Evolutionary conservation across 495 filamentous ascomycete species (phyloP), one percentile per base, ranked within the genome.

Genomic region (Gamarada debralockiae): DNA sequence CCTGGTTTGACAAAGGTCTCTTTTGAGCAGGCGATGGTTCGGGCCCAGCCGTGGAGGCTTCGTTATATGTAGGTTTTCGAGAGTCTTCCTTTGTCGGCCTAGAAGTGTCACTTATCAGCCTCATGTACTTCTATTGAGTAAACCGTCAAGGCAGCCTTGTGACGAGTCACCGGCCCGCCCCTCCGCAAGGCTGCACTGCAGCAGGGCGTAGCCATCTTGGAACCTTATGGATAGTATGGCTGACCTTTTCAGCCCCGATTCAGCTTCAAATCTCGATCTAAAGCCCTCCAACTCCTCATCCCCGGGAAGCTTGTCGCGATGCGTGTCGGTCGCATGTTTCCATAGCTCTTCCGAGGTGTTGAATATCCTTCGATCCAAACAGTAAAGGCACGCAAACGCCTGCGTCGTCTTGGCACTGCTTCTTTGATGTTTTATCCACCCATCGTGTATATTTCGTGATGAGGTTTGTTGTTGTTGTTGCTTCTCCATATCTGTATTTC

Each of bases 391-490:
- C 1, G 51, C 45, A 13, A 29, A 54, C 0, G 20, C 13, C 21
- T 44, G 2, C 7, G 54, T 46, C 3, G 31, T 43, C 21, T 50
- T 49, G 22, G 33, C 2, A 17, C 27, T 45, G 6, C 48, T 21
- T 9, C 44, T 18, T 18, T 57, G 54, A 39, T 46, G 40, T 14
- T 46, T 39, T 6, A 52, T 34, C 50, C 49, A 58, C 15, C 7
- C 2, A 7, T 58, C 55, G 40, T 15, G 14, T 1, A 57, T 5
- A 17, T 27, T 40, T 17, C 14, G 27, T 4, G 27, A 10, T 10
- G 10, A 29, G 27, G 27, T 4, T 29, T 29, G 48, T 10, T 25
- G 25, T 14, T 34, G 10, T 20, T 50, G 42, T n/a, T n/a, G 48
- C 48, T 39, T 29, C 5, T 29, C 27, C 27, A 29, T 29, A 29